phyloP scores from a whole-genome alignment of 495 filamentous ascomycete genomes.

The Viridothelium virens region DNA sequence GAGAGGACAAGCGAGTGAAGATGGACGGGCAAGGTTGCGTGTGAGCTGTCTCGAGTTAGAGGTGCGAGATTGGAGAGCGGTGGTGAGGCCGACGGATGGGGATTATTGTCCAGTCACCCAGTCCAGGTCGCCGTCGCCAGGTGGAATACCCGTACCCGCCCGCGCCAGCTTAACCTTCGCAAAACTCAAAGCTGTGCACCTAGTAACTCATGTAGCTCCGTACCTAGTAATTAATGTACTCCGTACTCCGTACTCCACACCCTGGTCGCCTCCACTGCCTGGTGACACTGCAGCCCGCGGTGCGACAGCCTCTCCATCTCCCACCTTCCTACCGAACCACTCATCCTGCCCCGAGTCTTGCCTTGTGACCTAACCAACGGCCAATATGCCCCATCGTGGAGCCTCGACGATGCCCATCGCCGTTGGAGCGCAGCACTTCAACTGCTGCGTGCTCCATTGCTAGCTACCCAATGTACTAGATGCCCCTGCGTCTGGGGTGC shows the following conservation, averaged over 20 bases:
- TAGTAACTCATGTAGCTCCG: too few relatives aligned
- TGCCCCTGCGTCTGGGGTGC: conserved; percentile 3
- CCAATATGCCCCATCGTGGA: background rate
- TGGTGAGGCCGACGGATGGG: background rate
- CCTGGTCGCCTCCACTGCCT: background rate
- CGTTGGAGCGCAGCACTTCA: background rate
- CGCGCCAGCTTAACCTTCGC: background rate
- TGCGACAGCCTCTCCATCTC: background rate
- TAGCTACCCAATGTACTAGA: background rate
- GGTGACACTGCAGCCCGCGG: background rate
- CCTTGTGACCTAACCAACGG: background rate
- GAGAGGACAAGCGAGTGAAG: background rate
- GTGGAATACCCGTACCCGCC: background rate
- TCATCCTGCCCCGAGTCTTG: background rate
- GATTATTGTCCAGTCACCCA: background rate
- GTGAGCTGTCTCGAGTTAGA: background rate
- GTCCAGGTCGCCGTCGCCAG: background rate
- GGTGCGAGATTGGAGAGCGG: background rate
- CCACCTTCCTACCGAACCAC: background rate
- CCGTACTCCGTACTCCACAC: background rate
- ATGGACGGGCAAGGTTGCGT: background rate
- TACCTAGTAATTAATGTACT: too few relatives aligned
- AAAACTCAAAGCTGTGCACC: too few relatives aligned
- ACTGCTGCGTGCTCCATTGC: too few relatives aligned
- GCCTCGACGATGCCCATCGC: background rate